These are phyloP conservation scores for Azolla pinnata DNA, from an alignment of 75 land plant genomes.

Conservation along the genomic window DNA sequence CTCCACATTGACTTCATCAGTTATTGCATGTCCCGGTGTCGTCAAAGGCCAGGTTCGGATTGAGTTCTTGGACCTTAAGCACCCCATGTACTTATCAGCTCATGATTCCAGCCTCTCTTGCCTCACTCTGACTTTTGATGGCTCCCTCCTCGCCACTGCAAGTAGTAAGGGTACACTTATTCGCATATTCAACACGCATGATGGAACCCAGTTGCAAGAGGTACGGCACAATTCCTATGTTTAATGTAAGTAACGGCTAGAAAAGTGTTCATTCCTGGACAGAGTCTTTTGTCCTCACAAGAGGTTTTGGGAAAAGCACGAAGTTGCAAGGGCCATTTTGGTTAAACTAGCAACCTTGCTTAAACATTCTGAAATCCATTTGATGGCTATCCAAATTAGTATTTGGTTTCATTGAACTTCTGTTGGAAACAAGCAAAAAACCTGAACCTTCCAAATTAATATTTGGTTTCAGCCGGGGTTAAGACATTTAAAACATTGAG, in stretches of 20 bases:
- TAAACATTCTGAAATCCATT: too few species aligned
- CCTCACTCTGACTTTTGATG: conserved; percentile 51
- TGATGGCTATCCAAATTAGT: too few species aligned
- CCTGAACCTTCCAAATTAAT: too few species aligned
- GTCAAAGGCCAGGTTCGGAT: conserved; percentile 9
- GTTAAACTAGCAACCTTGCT: too few species aligned
- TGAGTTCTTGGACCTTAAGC: conserved; percentile 9
- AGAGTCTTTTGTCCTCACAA: too few species aligned
- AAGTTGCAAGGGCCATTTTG: too few species aligned
- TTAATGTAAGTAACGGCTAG: conserved; percentile 26
- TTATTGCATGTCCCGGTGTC: conserved; percentile 13
- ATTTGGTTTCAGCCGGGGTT: too few species aligned
- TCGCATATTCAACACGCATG: conserved; percentile 57
- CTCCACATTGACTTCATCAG: not conserved
- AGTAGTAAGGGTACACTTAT: conserved; percentile 78
- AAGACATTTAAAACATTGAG: too few species aligned
- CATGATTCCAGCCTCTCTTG: conserved; percentile 54
- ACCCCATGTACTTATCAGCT: conserved; percentile 7
- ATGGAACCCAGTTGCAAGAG: conserved; percentile 65
- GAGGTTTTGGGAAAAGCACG: too few species aligned
- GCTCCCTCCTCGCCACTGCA: conserved; percentile 57
- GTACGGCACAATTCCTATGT: conserved; percentile 86
- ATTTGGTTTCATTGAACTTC: too few species aligned
- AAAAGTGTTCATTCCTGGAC: too few species aligned
- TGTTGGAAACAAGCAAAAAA: too few species aligned